Conservation (phyloP, 1,284 basidiomycete genomes). For the Moesziomyces antarcticus region DNA sequence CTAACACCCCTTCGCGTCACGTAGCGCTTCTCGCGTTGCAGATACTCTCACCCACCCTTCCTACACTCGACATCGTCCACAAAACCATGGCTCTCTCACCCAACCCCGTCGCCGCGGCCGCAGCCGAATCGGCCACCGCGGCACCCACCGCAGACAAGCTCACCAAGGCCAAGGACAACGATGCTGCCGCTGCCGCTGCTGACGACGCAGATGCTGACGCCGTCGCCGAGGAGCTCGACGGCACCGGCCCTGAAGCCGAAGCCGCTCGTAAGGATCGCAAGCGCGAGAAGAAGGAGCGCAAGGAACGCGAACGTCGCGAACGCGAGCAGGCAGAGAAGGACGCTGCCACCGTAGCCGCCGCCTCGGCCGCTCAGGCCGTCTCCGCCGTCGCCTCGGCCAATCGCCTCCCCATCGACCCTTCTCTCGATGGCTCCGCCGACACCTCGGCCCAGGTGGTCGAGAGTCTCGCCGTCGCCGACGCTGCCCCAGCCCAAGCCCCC, state of each 20-base stretch:
- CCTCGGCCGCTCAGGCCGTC: conserved; percentile 43
- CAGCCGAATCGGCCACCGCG: conserved; percentile 5
- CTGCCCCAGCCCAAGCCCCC: conserved; percentile 2
- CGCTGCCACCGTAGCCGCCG: conserved; percentile 46
- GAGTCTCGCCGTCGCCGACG: conserved; percentile 8
- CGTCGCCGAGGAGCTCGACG: conserved; percentile 17
- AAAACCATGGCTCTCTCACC: conserved; percentile 12
- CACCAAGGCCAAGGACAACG: conserved; percentile 13
- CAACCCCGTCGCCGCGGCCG: conserved; percentile 10
- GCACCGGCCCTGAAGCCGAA: conserved; percentile 9
- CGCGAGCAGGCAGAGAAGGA: conserved; percentile 50
- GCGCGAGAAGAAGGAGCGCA: conserved; percentile 49
- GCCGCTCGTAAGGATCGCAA: conserved; percentile 27
- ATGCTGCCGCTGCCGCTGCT: conserved; percentile 1
- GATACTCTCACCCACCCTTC: neutral
- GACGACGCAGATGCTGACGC: conserved; percentile 35
- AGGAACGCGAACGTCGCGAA: conserved; percentile 36
- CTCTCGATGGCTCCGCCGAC: conserved; percentile 14
- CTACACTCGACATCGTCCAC: neutral
- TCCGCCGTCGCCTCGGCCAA: conserved; percentile 37
- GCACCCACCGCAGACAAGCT: neutral
- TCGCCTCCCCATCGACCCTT: conserved; percentile 45
- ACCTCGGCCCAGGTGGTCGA: neutral
- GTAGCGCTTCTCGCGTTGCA: conserved; percentile 6
- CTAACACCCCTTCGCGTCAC: neutral